Base-by-base conservation (phyloP, 108 stramenopile species). In the Skeletonema tropicum region DNA sequence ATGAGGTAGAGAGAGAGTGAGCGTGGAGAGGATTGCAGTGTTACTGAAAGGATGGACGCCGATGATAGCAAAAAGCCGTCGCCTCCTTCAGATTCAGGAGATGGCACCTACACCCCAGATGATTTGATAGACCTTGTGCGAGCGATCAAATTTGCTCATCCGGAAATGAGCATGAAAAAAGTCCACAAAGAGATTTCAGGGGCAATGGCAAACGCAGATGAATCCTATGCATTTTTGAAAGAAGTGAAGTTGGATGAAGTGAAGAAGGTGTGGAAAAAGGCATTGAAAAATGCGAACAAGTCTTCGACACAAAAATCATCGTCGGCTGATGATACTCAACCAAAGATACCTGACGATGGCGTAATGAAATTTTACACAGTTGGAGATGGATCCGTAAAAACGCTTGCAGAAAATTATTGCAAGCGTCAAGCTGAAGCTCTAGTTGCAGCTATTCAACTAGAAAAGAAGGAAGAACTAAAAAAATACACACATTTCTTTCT, bases 201-300 rank as follows among this genome's bases (percentile, higher is more conserved):
- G 12, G 71, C 78, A 13, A 72, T 88, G 62, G 48, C 74, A 13
- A 61, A 67, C 59, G 74, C 80, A 14, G 73, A 74, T 45, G 36
- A 46, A 36, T 57, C 69, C 3, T 83, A 68, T 49, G 57, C 75
- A 30, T 87, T 86, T 61, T 49, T 85, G 33, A 70, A 77, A 32
- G 45, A 70, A 25, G 70, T 89, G 42, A 57, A 64, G 49, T 68
- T 89, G 21, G 85, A 86, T 57, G 85, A 91, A 58, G 87, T 91
- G 68, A 87, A 89, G 68, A 91, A 89, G 66, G 85, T 85, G 11
- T 91, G 90, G 90, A 91, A 89, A 76, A 89, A 88, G 73, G 90
- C 88, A 1, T 23, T 88, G n/a, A 76, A 58, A 48, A 70, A 41
- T 35, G 35, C 23, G 15, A 66, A 60, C 25, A 31, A 9, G 13